These are phyloP conservation scores for Malassezia globosa DNA, from an alignment of 1,284 basidiomycete species.

Conservation along the genomic window DNA sequence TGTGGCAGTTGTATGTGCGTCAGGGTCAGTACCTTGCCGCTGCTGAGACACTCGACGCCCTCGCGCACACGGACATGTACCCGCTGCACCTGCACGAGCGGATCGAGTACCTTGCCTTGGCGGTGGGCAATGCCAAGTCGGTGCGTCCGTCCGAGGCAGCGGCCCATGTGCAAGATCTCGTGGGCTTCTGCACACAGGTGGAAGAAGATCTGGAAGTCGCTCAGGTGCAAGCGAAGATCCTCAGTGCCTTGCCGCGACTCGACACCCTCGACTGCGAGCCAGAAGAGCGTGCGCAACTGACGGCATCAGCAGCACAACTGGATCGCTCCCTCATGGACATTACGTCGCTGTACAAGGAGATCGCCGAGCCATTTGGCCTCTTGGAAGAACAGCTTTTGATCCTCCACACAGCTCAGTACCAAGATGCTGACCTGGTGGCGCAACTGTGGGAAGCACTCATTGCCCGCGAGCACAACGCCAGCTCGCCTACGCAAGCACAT, in stretches of 20 bases:
- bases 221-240: constrained; percentile 77
- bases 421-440: constrained; percentile 66
- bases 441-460: constrained; percentile 83
- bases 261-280: constrained; percentile 19
- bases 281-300: constrained; percentile 50
- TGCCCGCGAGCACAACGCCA: constrained; percentile 56
- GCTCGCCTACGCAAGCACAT: constrained; percentile 20
- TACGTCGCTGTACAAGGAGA: constrained; percentile 66
- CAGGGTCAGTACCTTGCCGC: constrained; percentile 62
- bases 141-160: constrained; percentile 45
- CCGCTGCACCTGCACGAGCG: constrained; percentile 32
- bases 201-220: constrained; percentile 96
- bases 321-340: constrained; percentile 50
- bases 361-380: constrained; percentile 75
- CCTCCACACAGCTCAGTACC: constrained; percentile 82
- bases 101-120: constrained; percentile 53
- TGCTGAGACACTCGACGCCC: constrained; percentile 69
- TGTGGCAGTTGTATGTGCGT: constrained; percentile 88
- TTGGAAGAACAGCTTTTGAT: constrained; percentile 77
- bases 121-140: constrained; percentile 80
- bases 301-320: constrained; percentile 51
- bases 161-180: constrained; percentile 69
- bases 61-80: constrained; percentile 76
- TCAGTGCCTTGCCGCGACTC: constrained; percentile 40
- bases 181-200: constrained; percentile 78